These are phyloP conservation scores for Ceriops tagal DNA, from an alignment of 345 rosid species.

Conservation along the genomic window DNA sequence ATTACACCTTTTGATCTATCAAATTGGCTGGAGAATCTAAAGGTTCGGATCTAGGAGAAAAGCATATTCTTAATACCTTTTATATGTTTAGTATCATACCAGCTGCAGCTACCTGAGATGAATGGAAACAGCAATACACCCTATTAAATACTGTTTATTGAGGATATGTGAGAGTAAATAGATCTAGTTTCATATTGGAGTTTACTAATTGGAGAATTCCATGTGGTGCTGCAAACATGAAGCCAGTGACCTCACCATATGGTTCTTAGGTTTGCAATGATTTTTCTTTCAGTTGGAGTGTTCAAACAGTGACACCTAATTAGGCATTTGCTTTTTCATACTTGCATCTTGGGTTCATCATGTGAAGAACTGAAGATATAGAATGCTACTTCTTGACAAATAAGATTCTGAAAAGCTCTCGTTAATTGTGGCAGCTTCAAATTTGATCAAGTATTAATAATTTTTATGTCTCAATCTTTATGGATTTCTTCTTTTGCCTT, in stretches of 20 bases:
- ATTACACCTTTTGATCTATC: constrained; percentile 50
- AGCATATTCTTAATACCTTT: background rate
- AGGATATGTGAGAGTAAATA: too few relatives aligned
- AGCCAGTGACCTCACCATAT: background rate
- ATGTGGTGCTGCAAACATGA: too few relatives aligned
- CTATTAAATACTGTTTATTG: too few relatives aligned
- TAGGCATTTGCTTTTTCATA: background rate
- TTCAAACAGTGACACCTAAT: background rate
- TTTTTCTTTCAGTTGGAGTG: constrained; percentile 1
- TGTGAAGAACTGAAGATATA: background rate
- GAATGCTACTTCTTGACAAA: constrained; percentile 1
- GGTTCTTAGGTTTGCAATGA: background rate
- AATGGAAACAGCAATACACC: background rate
- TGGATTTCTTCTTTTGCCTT: constrained; percentile 12
- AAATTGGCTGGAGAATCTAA: constrained; percentile 61
- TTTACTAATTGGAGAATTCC: too few relatives aligned
- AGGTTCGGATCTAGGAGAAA: constrained; percentile 41
- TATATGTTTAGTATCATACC: background rate
- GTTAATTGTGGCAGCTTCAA: background rate
- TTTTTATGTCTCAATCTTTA: background rate
- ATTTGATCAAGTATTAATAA: background rate
- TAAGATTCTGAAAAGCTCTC: background rate
- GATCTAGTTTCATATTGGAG: too few relatives aligned
- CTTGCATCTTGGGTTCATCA: background rate
- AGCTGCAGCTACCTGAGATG: background rate